Base-by-base conservation (phyloP, 305 asterid genomes). In the Fraxinus angustifolia region DNA sequence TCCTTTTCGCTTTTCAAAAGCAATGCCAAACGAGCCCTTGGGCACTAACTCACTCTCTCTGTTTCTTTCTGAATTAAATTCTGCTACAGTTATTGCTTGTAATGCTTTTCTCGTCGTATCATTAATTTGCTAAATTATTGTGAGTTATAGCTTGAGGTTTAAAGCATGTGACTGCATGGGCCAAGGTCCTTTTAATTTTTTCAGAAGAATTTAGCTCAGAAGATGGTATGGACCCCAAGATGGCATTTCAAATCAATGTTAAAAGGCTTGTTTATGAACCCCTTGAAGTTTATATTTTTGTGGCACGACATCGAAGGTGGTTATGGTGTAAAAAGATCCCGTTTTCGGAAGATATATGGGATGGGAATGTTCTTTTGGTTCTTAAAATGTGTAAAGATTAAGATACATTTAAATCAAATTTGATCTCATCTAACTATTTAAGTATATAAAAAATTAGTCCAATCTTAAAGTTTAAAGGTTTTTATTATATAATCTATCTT, bases 61-160 rank as follows among this genome's bases (percentile, higher is more conserved):
- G 12, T 38, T 71, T 70, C 38, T 65, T 28, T 36, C 38, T 58
- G 45, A 76, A 78, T 7, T 36, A 74, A 42, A 8, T 45, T 72
- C 71, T 42, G 50, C 78, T 21, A 23, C 36, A 26, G 73, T 5
- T 26, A 65, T 65, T 23, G 73, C 67, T 56, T 83, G 60, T 62
- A 53, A 74, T 68, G 73, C 75, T 65, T 84, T 42, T 30, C 73
- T 33, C 14, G 75, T 35, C 56, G 56, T 70, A 77, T 78, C 17
- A 48, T 75, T 74, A 4, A 33, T 35, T 17, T 79, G 53, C 75
- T 28, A 36, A 53, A 62, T 78, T 19, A 17, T 23, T 70, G 17
- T 68, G 73, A 36, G 19, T 40, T 78, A 73, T 67, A 74, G 8
- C 78, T 42, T 76, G 56, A 74, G 53, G 33, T 70, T 73, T 62